phyloP scores from a whole-genome alignment of 2,329 filamentous ascomycete species.

The Keithomyces neogunnii region DNA sequence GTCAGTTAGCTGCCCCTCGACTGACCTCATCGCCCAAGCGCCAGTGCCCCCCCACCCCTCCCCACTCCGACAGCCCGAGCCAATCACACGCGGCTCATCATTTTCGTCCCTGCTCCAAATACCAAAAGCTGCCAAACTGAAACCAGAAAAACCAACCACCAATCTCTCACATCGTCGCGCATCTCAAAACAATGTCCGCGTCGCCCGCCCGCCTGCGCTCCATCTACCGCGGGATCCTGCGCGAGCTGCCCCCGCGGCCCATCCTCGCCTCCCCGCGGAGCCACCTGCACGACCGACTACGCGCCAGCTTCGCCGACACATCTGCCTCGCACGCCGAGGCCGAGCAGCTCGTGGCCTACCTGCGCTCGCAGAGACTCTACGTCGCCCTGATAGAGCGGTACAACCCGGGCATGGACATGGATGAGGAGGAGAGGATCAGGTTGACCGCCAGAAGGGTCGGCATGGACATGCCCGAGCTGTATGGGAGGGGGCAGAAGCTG shows the following conservation, averaged over 20 bases:
- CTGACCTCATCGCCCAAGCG: too few species aligned
- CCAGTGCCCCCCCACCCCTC: not conserved
- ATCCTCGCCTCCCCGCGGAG: constrained; percentile 50
- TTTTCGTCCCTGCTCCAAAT: too few species aligned
- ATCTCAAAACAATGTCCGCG: constrained; percentile 19
- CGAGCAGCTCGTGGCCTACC: constrained; percentile 74
- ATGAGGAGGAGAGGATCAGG: constrained; percentile 73
- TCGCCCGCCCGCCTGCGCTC: constrained; percentile 53
- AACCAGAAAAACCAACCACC: not conserved
- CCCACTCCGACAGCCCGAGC: not conserved
- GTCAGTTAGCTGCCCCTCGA: not conserved
- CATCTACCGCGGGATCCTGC: constrained; percentile 80
- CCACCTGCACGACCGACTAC: constrained; percentile 27
- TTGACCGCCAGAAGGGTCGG: constrained; percentile 82
- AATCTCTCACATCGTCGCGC: not conserved
- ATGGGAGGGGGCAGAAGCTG: constrained; percentile 5
- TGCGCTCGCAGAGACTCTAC: constrained; percentile 80
- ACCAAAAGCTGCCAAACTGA: not conserved
- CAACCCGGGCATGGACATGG: constrained; percentile 86
- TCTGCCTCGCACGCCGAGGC: constrained; percentile 28
- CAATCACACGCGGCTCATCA: not conserved
- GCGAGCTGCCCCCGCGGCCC: constrained; percentile 72
- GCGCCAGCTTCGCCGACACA: constrained; percentile 20
- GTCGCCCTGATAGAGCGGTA: constrained; percentile 77
- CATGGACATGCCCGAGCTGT: constrained; percentile 74